These are phyloP conservation scores for Pseudocercospora vitis DNA, from an alignment of 2,329 filamentous ascomycete genomes.

Conservation along the genomic window DNA sequence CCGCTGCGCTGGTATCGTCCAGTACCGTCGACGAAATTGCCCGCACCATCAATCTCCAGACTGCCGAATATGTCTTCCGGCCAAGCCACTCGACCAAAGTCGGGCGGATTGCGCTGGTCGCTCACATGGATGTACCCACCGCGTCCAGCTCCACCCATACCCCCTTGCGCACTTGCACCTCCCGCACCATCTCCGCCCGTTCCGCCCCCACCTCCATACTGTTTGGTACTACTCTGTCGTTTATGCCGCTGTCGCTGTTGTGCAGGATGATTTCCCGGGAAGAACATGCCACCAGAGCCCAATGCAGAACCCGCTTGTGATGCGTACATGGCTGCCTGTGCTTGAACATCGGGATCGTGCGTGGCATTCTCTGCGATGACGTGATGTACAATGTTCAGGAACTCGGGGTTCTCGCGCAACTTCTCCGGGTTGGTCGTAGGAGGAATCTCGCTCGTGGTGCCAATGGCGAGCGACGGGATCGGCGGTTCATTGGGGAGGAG, in stretches of 20 bases:
- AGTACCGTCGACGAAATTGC: constrained; percentile 56
- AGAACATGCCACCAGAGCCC: constrained; percentile 52
- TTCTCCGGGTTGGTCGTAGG: constrained; percentile 52
- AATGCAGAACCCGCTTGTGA: constrained; percentile 58
- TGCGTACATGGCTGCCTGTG: constrained; percentile 60
- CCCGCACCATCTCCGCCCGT: constrained; percentile 52
- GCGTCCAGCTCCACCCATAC: constrained; percentile 56
- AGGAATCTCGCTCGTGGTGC: constrained; percentile 55
- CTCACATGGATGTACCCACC: constrained; percentile 66
- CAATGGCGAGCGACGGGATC: constrained; percentile 55
- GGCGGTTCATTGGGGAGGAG: constrained; percentile 57
- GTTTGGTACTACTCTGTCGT: constrained; percentile 24
- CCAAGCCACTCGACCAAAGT: constrained; percentile 64
- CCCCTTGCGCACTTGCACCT: constrained; percentile 60
- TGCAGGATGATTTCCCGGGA: constrained; percentile 35
- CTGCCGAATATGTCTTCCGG: constrained; percentile 68
- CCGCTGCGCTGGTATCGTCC: constrained; percentile 62
- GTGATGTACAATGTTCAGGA: constrained; percentile 57
- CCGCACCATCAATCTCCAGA: constrained; percentile 59
- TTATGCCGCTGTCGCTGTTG: constrained; percentile 32
- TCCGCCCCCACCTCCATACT: constrained; percentile 41
- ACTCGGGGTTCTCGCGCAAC: constrained; percentile 57
- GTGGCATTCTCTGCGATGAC: constrained; percentile 56
- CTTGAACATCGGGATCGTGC: constrained; percentile 57
- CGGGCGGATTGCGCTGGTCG: constrained; percentile 59